phyloP scores from a whole-genome alignment of 495 filamentous ascomycete species.

The Pseudotulostoma volvatum region DNA sequence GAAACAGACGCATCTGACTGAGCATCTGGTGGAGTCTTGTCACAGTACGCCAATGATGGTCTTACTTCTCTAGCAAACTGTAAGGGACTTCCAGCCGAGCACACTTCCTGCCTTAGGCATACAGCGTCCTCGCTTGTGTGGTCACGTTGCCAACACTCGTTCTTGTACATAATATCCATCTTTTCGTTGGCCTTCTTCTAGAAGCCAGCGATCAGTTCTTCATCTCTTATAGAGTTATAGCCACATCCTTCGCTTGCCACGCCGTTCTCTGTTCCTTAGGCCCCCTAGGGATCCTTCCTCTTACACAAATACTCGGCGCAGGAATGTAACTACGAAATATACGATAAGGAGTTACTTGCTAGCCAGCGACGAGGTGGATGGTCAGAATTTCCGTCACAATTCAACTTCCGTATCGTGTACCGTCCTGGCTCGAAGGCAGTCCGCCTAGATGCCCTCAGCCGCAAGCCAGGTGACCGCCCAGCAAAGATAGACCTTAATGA shows the following conservation, averaged over 20 bases:
- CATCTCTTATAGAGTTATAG: too few species aligned
- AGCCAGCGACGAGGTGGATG: slow-evolving; percentile 10
- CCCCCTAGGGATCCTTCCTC: too few species aligned
- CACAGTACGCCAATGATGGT: slow-evolving; percentile 10
- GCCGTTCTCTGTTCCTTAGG: too few species aligned
- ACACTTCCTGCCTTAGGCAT: too few species aligned
- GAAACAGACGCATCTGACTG: slow-evolving; percentile 13
- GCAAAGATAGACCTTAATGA: neutral
- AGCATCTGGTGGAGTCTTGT: slow-evolving; percentile 9
- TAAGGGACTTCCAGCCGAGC: too few species aligned
- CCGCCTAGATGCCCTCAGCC: neutral
- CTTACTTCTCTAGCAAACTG: slow-evolving; percentile 16
- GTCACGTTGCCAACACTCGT: too few species aligned
- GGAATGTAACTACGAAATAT: slow-evolving; percentile 16
- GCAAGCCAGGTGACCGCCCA: neutral
- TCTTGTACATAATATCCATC: too few species aligned
- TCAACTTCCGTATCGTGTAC: slow-evolving; percentile 7
- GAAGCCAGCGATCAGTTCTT: too few species aligned
- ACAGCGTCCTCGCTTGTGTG: too few species aligned
- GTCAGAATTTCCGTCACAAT: slow-evolving; percentile 6
- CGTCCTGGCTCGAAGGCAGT: neutral
- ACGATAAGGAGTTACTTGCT: slow-evolving; percentile 22
- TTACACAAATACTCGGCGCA: slow-evolving; percentile 6
- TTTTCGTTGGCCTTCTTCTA: too few species aligned
- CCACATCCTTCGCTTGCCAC: too few species aligned